A percentile compares a stretch with the other conserved stretches of the same genome.
Conservation (phyloP, 2,329 filamentous ascomycete species). For the Madurella mycetomatis region DNA sequence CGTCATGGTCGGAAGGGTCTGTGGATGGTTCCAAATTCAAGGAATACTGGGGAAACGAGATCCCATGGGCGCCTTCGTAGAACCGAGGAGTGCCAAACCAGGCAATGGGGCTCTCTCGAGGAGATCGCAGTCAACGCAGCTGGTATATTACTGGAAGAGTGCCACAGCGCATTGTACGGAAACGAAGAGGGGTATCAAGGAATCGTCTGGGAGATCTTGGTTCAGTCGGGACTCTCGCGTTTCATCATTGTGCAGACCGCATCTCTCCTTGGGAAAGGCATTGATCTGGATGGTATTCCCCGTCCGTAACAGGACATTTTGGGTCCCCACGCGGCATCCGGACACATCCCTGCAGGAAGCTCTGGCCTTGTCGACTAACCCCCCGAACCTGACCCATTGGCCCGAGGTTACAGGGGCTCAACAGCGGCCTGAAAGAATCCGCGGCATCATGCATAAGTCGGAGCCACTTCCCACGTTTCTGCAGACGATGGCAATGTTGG, state of each 20-base stretch:
- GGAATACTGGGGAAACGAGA: no score
- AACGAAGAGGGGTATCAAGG: background rate
- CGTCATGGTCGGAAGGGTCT: slow-evolving; percentile 31
- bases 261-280: slow-evolving; percentile 17
- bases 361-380: slow-evolving; percentile 18
- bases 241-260: slow-evolving; percentile 20
- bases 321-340: background rate
- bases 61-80: no score
- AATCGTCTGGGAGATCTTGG: slow-evolving; percentile 2
- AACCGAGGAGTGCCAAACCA: no score
- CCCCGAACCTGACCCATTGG: background rate
- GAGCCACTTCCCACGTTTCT: slow-evolving; percentile 9
- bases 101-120: no score
- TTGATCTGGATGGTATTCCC: slow-evolving; percentile 19
- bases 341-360: slow-evolving; percentile 8
- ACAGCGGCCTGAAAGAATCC: background rate
- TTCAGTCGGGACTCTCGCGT: slow-evolving; percentile 18
- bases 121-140: background rate
- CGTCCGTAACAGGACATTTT: slow-evolving; percentile 1
- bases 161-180: slow-evolving; percentile 7
- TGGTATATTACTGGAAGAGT: background rate
- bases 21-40: background rate
- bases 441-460: slow-evolving; percentile 12
- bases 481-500: background rate
- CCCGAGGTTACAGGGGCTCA: slow-evolving; percentile 8